Base-by-base conservation (phyloP, 1,139 yeast species). In the Suhomyces anneliseae region DNA sequence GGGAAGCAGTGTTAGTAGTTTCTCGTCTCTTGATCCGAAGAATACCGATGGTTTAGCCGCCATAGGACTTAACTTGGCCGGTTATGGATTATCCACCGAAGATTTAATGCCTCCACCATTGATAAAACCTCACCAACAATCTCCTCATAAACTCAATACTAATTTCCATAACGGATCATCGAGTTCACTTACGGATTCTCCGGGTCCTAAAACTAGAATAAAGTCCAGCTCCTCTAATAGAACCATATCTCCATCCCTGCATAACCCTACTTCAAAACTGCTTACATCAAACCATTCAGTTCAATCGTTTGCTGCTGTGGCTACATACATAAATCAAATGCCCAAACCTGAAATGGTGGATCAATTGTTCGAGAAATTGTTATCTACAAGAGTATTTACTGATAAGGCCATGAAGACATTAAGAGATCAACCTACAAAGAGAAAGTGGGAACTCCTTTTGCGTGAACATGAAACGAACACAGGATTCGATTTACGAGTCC, bases 361-460 rank as follows among this genome's bases (percentile, higher is more conserved):
- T 48, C 57, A 53, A 8, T 56, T 74, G 10, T 76, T 76, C 52
- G 78, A 74, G 46, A 61, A 64, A 42, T 55, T 76, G 27, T 59
- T 76, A 8, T 63, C 76, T 11, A 65, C 64, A 1, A 54, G 79
- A 46, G 76, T 64, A 0, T 74, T 76, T 46, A 63, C 76, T 1
- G 70, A 63, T 2, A 60, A 62, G 35, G 75, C 77, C 1, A 51
- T 70, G 14, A 59, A 56, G 38, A 59, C 70, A 1, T 56, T 72
- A 39, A 48, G 68, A 38, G 66, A 64, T 14, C 72, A 64, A 48
- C 62, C 76, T 2, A 59, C 69, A 0, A 64, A 61, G 45, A 52
- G 81, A 31, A 76, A 76, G 54, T 76, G 80, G 80, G 79, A 76
- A 50, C 57, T 76, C 11, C 56, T 76, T n/a, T 54, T 75, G 24